These are phyloP conservation scores for Oxytropis ochrocephala DNA, from an alignment of 306 rosid species.

Conservation along the genomic window DNA sequence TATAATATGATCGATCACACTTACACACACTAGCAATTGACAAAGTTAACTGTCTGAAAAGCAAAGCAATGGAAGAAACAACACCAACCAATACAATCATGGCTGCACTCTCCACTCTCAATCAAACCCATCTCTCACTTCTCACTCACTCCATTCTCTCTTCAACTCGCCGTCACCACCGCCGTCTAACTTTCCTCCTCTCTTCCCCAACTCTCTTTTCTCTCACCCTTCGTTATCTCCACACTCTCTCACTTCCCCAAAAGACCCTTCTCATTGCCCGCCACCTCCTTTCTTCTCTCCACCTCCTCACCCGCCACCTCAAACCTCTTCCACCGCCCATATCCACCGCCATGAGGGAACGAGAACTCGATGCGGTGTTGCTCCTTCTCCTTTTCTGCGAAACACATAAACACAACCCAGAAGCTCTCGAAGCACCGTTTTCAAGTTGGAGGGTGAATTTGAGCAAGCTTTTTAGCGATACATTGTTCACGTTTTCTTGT, in stretches of 20 bases:
- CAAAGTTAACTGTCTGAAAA: background rate
- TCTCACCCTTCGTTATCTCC: constrained; percentile 61
- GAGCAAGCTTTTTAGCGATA: constrained; percentile 9
- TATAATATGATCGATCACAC: too few species aligned
- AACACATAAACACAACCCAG: constrained; percentile 52
- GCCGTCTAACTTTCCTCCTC: constrained; percentile 61
- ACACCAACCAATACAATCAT: constrained; percentile 41
- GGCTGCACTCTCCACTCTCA: constrained; percentile 69
- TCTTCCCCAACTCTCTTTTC: constrained; percentile 65
- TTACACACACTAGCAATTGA: background rate
- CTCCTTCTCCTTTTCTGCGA: constrained; percentile 81
- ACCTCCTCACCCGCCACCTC: constrained; percentile 51
- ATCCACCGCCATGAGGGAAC: constrained; percentile 24
- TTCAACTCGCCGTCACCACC: constrained; percentile 41
- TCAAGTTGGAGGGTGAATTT: constrained; percentile 49
- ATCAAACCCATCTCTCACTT: constrained; percentile 51
- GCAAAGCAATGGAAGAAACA: constrained; percentile 60
- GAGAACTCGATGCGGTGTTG: constrained; percentile 57
- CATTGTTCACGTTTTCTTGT: constrained; percentile 29
- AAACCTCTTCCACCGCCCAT: constrained; percentile 11
- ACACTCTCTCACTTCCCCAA: constrained; percentile 53
- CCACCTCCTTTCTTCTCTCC: constrained; percentile 69
- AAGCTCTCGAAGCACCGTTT: constrained; percentile 35
- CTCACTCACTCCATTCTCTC: constrained; percentile 56
- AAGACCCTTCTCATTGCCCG: constrained; percentile 68